Conservation (phyloP, 805 yeast species). For the Hanseniaspora meyeri region DNA sequence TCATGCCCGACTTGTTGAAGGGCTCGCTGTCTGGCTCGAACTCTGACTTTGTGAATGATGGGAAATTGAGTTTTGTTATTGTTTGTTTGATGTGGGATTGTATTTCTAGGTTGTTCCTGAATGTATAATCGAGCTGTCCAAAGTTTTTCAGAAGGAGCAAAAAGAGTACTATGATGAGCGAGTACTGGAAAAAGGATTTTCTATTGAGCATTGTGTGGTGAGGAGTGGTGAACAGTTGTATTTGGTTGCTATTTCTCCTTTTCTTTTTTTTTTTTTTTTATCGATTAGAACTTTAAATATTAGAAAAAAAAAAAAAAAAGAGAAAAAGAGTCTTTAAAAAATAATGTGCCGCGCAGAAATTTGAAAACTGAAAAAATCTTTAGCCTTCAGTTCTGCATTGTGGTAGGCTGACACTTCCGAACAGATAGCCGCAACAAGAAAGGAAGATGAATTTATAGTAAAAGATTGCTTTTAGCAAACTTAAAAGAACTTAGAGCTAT, state of each 20-base stretch:
- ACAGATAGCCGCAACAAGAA: no score
- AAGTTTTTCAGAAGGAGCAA: neutral
- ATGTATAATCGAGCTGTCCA: neutral
- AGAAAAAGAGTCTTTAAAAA: no score
- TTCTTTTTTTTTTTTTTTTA: no score
- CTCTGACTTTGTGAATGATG: slow-evolving; percentile 16
- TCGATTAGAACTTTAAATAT: no score
- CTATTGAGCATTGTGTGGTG: slow-evolving; percentile 30
- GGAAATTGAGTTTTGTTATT: neutral
- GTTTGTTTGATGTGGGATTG: neutral
- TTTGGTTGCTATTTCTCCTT: slow-evolving; percentile 13
- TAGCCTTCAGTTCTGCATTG: no score
- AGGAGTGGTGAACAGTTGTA: slow-evolving; percentile 21
- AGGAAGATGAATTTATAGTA: no score
- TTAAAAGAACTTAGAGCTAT: no score
- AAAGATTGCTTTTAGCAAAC: no score
- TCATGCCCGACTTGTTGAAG: slow-evolving; percentile 17
- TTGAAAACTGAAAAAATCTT: no score
- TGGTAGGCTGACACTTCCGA: no score
- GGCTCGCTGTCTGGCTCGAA: slow-evolving; percentile 22
- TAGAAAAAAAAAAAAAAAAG: no score
- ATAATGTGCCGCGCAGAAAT: no score
- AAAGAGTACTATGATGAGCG: slow-evolving; percentile 15
- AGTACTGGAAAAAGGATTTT: slow-evolving; percentile 30
- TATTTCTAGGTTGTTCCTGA: neutral